phyloP scores from a whole-genome alignment of 2,329 filamentous ascomycete genomes.

The Talaromyces marneffei region DNA sequence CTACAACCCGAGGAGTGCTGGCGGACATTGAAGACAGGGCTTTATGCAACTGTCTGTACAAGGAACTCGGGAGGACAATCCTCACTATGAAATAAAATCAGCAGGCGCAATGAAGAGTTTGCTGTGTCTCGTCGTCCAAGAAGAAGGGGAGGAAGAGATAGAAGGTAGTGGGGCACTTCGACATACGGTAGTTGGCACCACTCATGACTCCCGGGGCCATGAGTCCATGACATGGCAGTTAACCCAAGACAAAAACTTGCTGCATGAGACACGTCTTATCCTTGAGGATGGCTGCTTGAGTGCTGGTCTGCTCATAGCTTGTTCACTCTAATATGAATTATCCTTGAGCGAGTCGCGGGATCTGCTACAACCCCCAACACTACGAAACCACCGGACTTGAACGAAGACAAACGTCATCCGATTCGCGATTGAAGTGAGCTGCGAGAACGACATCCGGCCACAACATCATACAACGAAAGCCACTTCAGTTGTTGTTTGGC shows the following conservation, averaged over 20 bases:
- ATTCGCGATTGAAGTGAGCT: not conserved
- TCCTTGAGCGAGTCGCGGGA: not conserved
- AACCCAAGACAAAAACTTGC: not conserved
- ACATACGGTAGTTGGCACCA: not conserved
- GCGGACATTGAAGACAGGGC: not conserved
- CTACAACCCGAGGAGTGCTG: not conserved
- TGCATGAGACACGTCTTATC: not conserved
- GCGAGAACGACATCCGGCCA: not conserved
- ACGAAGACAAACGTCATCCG: constrained; percentile 3
- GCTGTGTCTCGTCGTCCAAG: not conserved
- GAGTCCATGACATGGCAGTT: not conserved
- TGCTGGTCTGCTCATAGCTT: not conserved
- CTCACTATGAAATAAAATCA: not conserved
- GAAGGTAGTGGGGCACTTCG: not conserved
- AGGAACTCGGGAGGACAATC: not conserved
- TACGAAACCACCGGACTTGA: not conserved
- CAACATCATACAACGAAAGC: no score
- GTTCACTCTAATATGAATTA: not conserved
- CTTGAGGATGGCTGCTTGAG: not conserved
- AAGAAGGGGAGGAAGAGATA: no score
- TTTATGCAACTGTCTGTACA: not conserved
- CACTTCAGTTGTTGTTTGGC: no score
- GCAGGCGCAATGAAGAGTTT: not conserved
- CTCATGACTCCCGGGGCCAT: not conserved
- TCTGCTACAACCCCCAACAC: not conserved